These are phyloP conservation scores for Pueraria montana DNA, from an alignment of 306 rosid species.

Conservation along the genomic window DNA sequence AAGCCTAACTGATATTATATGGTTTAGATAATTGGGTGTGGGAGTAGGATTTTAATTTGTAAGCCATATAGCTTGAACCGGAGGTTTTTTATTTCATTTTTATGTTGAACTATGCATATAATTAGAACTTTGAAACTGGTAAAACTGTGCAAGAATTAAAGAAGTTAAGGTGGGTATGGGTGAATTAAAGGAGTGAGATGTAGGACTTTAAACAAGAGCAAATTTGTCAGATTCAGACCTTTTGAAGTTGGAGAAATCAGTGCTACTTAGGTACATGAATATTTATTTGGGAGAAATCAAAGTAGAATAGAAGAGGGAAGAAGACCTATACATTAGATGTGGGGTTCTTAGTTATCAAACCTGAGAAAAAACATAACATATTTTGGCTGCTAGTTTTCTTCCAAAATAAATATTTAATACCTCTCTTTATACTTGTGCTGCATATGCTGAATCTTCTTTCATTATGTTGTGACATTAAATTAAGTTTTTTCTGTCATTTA, in stretches of 20 bases:
- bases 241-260: neutral
- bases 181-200: neutral
- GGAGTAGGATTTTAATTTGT: neutral
- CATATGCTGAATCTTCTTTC: slow-evolving; percentile 33
- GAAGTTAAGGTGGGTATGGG: slow-evolving; percentile 1
- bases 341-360: no score
- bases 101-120: neutral
- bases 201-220: neutral
- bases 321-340: no score
- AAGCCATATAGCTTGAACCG: neutral
- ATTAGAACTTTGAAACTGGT: neutral
- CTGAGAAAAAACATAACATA: no score
- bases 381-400: no score
- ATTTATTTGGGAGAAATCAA: neutral
- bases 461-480: slow-evolving; percentile 30
- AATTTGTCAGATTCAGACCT: no score
- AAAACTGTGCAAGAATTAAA: neutral
- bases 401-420: no score
- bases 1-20: neutral
- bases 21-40: neutral
- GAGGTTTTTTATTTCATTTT: neutral
- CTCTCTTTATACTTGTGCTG: neutral
- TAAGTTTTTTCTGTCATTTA: slow-evolving; percentile 52
- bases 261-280: neutral
- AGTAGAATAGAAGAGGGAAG: neutral